Base-by-base conservation (phyloP, 176 grass and related monocot species). In the Thalia dealbata region DNA sequence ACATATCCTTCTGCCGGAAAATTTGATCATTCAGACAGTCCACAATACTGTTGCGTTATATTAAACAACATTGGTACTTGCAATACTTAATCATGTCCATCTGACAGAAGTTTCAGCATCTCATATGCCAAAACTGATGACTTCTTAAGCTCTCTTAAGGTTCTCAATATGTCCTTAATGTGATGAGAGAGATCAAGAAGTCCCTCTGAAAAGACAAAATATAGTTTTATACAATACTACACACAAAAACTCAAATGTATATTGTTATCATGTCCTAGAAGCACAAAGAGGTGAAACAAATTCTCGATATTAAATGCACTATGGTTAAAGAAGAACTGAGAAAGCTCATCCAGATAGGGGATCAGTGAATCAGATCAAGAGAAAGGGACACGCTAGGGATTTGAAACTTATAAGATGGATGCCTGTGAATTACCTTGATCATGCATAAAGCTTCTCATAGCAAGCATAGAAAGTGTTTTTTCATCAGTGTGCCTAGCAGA, bases 51-150 rank as follows among this genome's bases (percentile, higher is more conserved):
- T 9, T 21, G 32, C 8, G 44, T n/a, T 23, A 21, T 68, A 44
- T 12, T 25, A 16, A 67, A 50, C 42, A 11, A 8, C 0, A n/a
- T 68, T 48, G 30, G 42, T 68, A 76, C 10, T 78, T 74, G 86
- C 88, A 14, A 87, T 74, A 65, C 88, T 91, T 19, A 84, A 59
- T 91, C 88, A 62, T 91, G 88, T 5, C 88, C 84, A 54, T 87
- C 84, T 56, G 84, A 91, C 0, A 91, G 69, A 68, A 91, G 84
- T 82, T 84, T 91, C 26, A 87, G 84, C 88, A 91, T 91, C 72
- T 91, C 88, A 50, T 84, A 82, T 3, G 88, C 88, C 13, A 91
- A 82, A 6, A 74, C 78, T 13, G 84, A 87, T 12, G 82, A 87
- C 76, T 91, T 91, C 81, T 87, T 91, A 7, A 91, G 76, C 50